phyloP scores from a whole-genome alignment of 2,329 filamentous ascomycete genomes.

The Cladophialophora yegresii region DNA sequence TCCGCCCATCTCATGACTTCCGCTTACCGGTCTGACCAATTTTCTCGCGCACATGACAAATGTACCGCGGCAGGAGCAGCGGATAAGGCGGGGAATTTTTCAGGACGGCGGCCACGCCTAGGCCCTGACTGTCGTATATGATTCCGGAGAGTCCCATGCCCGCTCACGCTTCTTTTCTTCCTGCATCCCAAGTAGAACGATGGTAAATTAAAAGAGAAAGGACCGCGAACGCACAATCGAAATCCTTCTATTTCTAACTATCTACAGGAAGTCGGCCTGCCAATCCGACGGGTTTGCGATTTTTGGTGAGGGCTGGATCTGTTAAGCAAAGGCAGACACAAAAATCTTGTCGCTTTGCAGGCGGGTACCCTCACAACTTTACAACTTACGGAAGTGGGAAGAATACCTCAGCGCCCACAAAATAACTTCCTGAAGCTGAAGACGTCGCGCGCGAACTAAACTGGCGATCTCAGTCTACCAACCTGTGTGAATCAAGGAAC shows the following conservation, averaged over 20 bases:
- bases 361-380: background rate
- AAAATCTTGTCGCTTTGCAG: background rate
- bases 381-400: background rate
- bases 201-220: background rate
- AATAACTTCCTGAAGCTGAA: background rate
- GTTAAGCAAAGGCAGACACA: background rate
- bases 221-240: background rate
- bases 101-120: background rate
- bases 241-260: constrained; percentile 29
- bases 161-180: constrained; percentile 10
- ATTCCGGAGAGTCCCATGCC: constrained; percentile 17
- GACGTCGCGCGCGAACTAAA: background rate
- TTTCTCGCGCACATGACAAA: constrained; percentile 31
- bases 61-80: constrained; percentile 16
- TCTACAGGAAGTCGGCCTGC: constrained; percentile 35
- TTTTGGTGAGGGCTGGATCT: background rate
- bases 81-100: background rate
- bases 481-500: constrained; percentile 7
- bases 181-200: background rate
- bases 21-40: constrained; percentile 27
- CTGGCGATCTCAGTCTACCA: constrained; percentile 5
- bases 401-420: background rate
- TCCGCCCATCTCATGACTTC: background rate
- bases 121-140: constrained; percentile 11
- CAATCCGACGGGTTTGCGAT: constrained; percentile 27